Evolutionary conservation across 345 rosid genomes (phyloP).

Genomic region (Salix suchowensis): DNA sequence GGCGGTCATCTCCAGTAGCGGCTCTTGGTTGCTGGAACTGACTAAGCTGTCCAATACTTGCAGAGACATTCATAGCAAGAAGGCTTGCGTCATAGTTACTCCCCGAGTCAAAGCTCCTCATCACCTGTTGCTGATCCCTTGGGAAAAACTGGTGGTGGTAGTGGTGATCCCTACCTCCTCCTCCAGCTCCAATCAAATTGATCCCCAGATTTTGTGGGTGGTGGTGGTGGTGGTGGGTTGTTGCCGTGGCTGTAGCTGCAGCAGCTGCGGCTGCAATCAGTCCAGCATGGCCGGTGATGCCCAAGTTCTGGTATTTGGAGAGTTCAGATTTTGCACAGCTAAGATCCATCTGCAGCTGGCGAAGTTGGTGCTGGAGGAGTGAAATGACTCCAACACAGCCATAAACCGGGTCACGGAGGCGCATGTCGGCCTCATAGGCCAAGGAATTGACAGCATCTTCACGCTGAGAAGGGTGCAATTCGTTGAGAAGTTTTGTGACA

Average conservation of each 20-base stretch:
- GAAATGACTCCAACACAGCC: conserved; percentile 31
- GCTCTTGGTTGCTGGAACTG: conserved; percentile 83
- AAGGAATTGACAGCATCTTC: conserved; percentile 31
- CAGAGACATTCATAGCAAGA: conserved; percentile 60
- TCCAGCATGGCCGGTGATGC: conserved; percentile 48
- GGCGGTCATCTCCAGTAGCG: conserved; percentile 70
- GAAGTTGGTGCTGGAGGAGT: conserved; percentile 29
- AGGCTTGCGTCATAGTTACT: conserved; percentile 56
- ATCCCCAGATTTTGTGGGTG: conserved; percentile 62
- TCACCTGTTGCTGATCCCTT: conserved; percentile 60
- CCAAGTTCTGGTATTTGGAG: conserved; percentile 28
- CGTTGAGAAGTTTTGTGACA: conserved; percentile 26
- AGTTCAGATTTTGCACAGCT: conserved; percentile 29
- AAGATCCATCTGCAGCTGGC: conserved; percentile 31
- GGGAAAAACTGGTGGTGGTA: conserved; percentile 74
- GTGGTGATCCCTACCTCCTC: conserved; percentile 40
- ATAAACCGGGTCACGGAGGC: conserved; percentile 28
- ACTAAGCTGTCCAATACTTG: conserved; percentile 62
- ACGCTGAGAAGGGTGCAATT: conserved; percentile 29
- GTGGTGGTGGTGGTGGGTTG: conserved; percentile 20
- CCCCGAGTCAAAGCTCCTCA: conserved; percentile 52
- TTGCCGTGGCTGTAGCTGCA: conserved; percentile 43
- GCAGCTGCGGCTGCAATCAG: conserved; percentile 57
- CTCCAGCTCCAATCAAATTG: conserved; percentile 42
- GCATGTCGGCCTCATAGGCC: conserved; percentile 33